A percentile compares a stretch with the other conserved stretches of the same genome.
phyloP scores from a whole-genome alignment of 306 rosid species.

The Cucumis cinereus region DNA sequence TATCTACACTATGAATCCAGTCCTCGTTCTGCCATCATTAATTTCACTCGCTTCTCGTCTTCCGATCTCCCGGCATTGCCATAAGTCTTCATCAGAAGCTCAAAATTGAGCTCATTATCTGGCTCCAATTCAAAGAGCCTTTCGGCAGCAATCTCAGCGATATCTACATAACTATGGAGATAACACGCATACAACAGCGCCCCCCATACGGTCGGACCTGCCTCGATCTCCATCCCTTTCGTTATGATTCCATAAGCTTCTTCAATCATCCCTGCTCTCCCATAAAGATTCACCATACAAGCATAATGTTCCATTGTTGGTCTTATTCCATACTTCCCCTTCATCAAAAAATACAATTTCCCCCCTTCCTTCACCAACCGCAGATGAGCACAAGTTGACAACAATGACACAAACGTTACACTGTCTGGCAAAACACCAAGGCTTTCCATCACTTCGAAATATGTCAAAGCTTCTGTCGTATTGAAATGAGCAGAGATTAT shows the following conservation, averaged over 20 bases:
- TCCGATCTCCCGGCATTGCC: slow-evolving; percentile 46
- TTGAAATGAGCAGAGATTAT: slow-evolving; percentile 66
- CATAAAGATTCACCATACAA: slow-evolving; percentile 81
- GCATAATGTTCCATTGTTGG: slow-evolving; percentile 81
- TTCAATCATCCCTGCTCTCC: slow-evolving; percentile 63
- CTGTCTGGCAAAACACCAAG: slow-evolving; percentile 40
- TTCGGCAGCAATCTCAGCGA: slow-evolving; percentile 72
- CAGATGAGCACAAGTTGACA: slow-evolving; percentile 63
- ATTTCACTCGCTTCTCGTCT: slow-evolving; percentile 47
- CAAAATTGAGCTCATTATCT: slow-evolving; percentile 69
- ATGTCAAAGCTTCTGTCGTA: slow-evolving; percentile 30
- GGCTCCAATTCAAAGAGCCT: slow-evolving; percentile 77
- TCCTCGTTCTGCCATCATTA: slow-evolving; percentile 60
- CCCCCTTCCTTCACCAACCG: slow-evolving; percentile 58
- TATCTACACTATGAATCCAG: slow-evolving; percentile 6
- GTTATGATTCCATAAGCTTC: slow-evolving; percentile 49
- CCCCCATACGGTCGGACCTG: slow-evolving; percentile 84
- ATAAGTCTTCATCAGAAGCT: slow-evolving; percentile 61
- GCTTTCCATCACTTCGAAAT: slow-evolving; percentile 56
- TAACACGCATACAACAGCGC: slow-evolving; percentile 67
- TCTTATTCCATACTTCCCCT: slow-evolving; percentile 44
- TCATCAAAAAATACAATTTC: slow-evolving; percentile 47
- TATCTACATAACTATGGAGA: slow-evolving; percentile 40
- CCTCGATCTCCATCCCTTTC: slow-evolving; percentile 39
- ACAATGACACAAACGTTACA: slow-evolving; percentile 60